Percentiles rank a stretch among this genome's conserved stretches.
These are phyloP conservation scores for Wickerhamomyces strasburgensis DNA, from an alignment of 805 yeast species.

Conservation along the genomic window DNA sequence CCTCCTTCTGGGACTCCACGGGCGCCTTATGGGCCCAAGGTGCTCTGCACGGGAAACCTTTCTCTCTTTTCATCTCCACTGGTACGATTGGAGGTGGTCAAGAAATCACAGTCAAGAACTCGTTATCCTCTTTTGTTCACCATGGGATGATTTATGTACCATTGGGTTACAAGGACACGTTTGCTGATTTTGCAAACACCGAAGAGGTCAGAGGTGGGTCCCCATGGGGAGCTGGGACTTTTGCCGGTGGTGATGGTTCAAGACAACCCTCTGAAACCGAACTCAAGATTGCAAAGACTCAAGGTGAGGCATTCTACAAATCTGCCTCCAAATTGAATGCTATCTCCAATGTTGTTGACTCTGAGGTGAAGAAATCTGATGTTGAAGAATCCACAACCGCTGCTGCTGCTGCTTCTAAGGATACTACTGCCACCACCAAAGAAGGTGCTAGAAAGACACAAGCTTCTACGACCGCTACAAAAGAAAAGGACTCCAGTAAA, in stretches of 20 bases:
- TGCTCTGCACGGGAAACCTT: slow-evolving; percentile 64
- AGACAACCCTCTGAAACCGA: slow-evolving; percentile 64
- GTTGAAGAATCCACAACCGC: slow-evolving; percentile 5
- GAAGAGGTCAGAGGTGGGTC: slow-evolving; percentile 75
- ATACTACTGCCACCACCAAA: slow-evolving; percentile 3
- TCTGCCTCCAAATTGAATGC: slow-evolving; percentile 36
- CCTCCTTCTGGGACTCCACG: slow-evolving; percentile 68
- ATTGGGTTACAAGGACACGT: slow-evolving; percentile 59
- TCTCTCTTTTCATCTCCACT: slow-evolving; percentile 65
- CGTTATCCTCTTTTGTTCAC: slow-evolving; percentile 57
- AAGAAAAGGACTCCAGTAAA: slow-evolving; percentile 23
- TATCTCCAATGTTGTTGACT: slow-evolving; percentile 3
- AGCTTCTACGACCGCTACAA: slow-evolving; percentile 13
- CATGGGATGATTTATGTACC: slow-evolving; percentile 78
- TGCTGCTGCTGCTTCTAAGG: slow-evolving; percentile 8
- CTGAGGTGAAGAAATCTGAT: slow-evolving; percentile 3
- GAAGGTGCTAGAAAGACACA: slow-evolving; percentile 18
- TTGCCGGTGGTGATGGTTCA: slow-evolving; percentile 72
- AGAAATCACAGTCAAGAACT: slow-evolving; percentile 57
- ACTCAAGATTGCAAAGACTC: slow-evolving; percentile 54
- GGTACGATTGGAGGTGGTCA: slow-evolving; percentile 77
- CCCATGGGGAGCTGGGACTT: slow-evolving; percentile 84
- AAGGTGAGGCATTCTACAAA: slow-evolving; percentile 60
- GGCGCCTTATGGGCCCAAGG: slow-evolving; percentile 75
- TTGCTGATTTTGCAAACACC: slow-evolving; percentile 48